These are phyloP conservation scores for Quercus lobata DNA, from an alignment of 331 rosid genomes.

Conservation along the genomic window DNA sequence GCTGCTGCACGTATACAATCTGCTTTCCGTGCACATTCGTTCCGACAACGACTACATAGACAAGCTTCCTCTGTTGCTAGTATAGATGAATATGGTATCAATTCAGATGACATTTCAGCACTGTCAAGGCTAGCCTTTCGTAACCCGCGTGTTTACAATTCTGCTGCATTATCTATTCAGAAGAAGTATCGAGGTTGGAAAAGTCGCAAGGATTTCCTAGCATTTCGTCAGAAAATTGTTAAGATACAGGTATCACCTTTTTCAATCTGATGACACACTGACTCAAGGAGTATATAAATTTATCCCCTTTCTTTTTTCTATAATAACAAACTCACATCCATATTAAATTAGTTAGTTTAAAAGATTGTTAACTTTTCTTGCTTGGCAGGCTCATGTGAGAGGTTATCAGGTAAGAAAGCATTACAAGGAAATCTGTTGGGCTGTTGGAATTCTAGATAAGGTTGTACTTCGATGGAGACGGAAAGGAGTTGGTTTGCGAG, in stretches of 20 bases:
- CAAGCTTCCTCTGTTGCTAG: slow-evolving; percentile 30
- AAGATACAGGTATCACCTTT: slow-evolving; percentile 71
- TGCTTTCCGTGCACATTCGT: slow-evolving; percentile 89
- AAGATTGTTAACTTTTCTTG: background rate
- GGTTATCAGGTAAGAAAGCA: slow-evolving; percentile 85
- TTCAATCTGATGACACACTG: background rate
- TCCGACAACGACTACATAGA: slow-evolving; percentile 45
- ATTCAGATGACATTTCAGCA: slow-evolving; percentile 40
- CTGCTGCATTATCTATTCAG: slow-evolving; percentile 92
- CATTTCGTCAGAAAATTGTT: slow-evolving; percentile 79
- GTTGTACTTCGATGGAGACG: slow-evolving; percentile 89
- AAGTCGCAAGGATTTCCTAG: slow-evolving; percentile 72
- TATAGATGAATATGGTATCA: slow-evolving; percentile 44
- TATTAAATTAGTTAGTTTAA: background rate
- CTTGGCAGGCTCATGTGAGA: slow-evolving; percentile 85
- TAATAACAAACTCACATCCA: background rate
- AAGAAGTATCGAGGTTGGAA: slow-evolving; percentile 91
- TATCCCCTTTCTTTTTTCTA: background rate
- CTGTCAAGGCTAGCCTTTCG: slow-evolving; percentile 37
- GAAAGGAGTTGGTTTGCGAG: slow-evolving; percentile 74
- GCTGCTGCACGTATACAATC: slow-evolving; percentile 95
- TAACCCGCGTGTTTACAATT: slow-evolving; percentile 44
- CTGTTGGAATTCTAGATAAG: slow-evolving; percentile 82
- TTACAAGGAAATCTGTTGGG: slow-evolving; percentile 81
- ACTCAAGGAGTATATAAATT: background rate